Conservation (phyloP, 129 eudicot genomes). For the Lactuca sativa region DNA sequence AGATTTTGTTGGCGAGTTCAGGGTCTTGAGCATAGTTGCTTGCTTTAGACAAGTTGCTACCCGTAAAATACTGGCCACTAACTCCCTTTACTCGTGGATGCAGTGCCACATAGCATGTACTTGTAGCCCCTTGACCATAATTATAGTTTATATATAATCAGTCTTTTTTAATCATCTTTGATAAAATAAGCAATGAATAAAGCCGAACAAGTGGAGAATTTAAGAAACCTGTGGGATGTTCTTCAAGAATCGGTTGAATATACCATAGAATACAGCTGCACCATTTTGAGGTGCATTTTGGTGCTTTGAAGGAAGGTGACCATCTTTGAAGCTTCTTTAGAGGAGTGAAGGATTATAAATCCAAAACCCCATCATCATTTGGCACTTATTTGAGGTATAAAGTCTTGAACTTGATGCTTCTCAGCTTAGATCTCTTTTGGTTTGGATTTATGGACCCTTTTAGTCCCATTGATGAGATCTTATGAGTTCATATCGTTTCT, state of each 20-base stretch:
- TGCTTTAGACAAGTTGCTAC: constrained; percentile 55
- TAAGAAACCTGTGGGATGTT: constrained; percentile 60
- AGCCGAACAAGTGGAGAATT: background rate
- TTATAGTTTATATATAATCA: background rate
- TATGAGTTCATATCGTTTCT: too few species aligned
- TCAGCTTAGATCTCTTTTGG: too few species aligned
- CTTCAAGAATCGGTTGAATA: constrained; percentile 42
- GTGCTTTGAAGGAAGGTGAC: too few species aligned
- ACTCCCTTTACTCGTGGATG: constrained; percentile 71
- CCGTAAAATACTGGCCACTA: constrained; percentile 78
- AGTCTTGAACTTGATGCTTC: too few species aligned
- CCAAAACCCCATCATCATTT: too few species aligned
- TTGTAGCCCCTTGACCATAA: constrained; percentile 70
- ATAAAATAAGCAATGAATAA: background rate
- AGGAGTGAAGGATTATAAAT: too few species aligned
- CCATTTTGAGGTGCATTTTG: too few species aligned
- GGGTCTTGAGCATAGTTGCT: constrained; percentile 45
- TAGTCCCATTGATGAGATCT: too few species aligned
- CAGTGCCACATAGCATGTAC: constrained; percentile 79
- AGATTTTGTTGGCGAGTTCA: constrained; percentile 67
- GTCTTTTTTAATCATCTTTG: background rate
- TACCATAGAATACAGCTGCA: constrained; percentile 26
- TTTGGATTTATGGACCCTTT: too few species aligned
- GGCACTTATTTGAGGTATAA: too few species aligned
- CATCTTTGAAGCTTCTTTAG: too few species aligned